Conservation (phyloP, 345 rosid species). For the Tarenaya hassleriana region DNA sequence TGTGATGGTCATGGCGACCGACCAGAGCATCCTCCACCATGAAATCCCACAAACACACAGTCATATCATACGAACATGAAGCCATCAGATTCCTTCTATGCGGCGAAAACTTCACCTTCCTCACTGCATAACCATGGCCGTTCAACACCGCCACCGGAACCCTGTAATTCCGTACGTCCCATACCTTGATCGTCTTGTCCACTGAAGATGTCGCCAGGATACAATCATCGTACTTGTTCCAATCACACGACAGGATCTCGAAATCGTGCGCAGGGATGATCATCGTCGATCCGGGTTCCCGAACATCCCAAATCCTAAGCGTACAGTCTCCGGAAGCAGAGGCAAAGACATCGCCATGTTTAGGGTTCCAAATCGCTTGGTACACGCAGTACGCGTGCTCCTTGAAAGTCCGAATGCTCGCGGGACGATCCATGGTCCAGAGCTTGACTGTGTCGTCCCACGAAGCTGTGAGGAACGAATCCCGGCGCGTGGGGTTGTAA, state of each 20-base stretch:
- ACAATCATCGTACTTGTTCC: constrained; percentile 95
- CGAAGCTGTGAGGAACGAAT: constrained; percentile 76
- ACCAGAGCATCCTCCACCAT: constrained; percentile 88
- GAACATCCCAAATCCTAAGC: constrained; percentile 73
- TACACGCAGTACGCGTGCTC: constrained; percentile 91
- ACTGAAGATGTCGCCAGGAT: constrained; percentile 69
- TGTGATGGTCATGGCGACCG: constrained; percentile 79
- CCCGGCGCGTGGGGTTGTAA: constrained; percentile 88
- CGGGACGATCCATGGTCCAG: constrained; percentile 87
- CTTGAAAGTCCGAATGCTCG: constrained; percentile 73
- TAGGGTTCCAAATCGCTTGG: constrained; percentile 77
- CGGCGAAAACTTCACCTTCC: constrained; percentile 83
- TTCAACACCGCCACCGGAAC: constrained; percentile 63
- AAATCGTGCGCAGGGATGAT: constrained; percentile 81
- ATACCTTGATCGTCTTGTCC: constrained; percentile 65
- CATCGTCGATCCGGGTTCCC: constrained; percentile 90
- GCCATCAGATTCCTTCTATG: constrained; percentile 62
- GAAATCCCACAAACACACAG: constrained; percentile 78
- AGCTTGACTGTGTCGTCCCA: constrained; percentile 93
- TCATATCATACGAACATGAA: constrained; percentile 89
- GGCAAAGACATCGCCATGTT: constrained; percentile 84
- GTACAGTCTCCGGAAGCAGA: constrained; percentile 93
- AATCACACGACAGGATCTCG: constrained; percentile 74
- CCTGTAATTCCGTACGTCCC: constrained; percentile 81
- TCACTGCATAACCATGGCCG: constrained; percentile 82